Base-by-base conservation (phyloP, 208 protist species). In the Leishmania amazonensis region DNA sequence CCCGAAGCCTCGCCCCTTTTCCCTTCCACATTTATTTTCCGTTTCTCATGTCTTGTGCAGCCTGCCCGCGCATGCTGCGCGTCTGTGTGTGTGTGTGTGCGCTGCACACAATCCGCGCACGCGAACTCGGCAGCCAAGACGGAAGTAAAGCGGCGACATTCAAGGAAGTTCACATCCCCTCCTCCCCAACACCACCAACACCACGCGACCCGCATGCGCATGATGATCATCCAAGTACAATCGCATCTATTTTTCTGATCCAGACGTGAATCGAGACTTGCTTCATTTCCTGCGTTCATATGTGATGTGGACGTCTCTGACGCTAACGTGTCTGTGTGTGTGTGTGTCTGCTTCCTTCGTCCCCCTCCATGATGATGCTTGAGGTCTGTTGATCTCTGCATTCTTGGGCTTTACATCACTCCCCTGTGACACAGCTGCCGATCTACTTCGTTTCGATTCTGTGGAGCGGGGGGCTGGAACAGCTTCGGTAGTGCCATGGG, bases 231-330 rank as follows among this genome's bases (percentile, higher is more conserved):
- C 38, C 74, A 87, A 79, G 86, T 85, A 92, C 64, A 88, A 78
- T 85, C 90, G 90, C 90, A 92, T 92, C 87, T 94, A 94, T 92
- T 94, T 94, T 94, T 89, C 88, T 85, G 90, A 91, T 64, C 51
- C 76, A 42, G 21, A 53, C 58, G 53, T 78, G 81, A 82, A 81
- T 71, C 53, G 83, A 87, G 13, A 83, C 13, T 24, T 76, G 57
- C 73, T 78, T 87, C 77, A n/a, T 76, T 31, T 73, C 42, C 68
- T 57, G 7, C 47, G 28, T 57, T 75, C 71, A 24, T 47, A 57
- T 57, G 28, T 75, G 45, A 31, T 49, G 71, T 75, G 47, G 47
- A 38, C 31, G 24, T 57, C 21, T 75, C 71, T 75, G 71, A 71
- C 17, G 57, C 57, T 62, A 42, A 70, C 6, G 28, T 75, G 71